Conservation (phyloP, 305 asterid genomes). For the Fraxinus greggii region DNA sequence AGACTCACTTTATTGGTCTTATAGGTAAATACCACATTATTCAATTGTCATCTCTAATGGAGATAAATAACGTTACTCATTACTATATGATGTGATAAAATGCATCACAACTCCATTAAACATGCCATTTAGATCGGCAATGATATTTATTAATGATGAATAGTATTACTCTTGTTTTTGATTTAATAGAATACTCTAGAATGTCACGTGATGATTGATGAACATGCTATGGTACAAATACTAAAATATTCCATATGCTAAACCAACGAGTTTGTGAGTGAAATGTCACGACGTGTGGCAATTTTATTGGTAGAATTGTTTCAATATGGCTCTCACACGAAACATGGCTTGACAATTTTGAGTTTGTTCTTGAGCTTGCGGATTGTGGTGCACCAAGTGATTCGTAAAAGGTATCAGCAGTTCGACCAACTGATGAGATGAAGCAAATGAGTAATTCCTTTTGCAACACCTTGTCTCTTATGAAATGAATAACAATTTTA, state of each 20-base stretch:
- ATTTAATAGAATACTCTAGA: not conserved
- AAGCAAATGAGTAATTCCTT: not conserved
- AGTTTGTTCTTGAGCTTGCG: not conserved
- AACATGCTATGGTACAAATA: not conserved
- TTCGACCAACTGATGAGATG: not conserved
- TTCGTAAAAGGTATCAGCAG: not conserved
- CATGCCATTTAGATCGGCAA: not conserved
- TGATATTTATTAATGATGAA: not conserved
- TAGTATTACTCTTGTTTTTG: not conserved
- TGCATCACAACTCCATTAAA: not conserved
- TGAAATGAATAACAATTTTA: not conserved
- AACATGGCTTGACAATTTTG: not conserved
- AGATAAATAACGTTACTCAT: not conserved
- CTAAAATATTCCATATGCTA: not conserved
- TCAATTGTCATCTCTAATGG: not conserved
- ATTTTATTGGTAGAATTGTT: not conserved
- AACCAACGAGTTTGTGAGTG: not conserved
- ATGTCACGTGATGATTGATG: not conserved
- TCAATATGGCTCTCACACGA: not conserved
- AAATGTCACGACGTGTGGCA: not conserved
- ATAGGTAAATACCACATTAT: not conserved
- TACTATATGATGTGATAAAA: not conserved
- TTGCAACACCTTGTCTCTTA: not conserved
- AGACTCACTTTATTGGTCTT: not conserved
- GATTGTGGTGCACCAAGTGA: not conserved